phyloP scores from a whole-genome alignment of 352 stramenopile genomes.

The Plasmopara halstedii region DNA sequence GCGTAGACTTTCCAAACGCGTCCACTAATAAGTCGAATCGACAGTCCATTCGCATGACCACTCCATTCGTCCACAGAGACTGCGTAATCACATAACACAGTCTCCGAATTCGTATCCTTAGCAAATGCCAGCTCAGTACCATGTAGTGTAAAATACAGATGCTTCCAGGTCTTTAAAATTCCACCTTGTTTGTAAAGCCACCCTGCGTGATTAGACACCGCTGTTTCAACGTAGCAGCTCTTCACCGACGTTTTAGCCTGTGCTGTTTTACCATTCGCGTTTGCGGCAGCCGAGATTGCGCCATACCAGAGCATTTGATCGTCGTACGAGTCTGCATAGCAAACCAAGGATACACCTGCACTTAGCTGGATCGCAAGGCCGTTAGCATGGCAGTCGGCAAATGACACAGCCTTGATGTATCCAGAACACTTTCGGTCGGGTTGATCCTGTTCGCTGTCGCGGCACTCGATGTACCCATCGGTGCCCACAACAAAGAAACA shows the following conservation, averaged over 20 bases:
- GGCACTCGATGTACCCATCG: slow-evolving; percentile 69
- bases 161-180: slow-evolving; percentile 79
- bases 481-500: slow-evolving; percentile 57
- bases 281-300: slow-evolving; percentile 52
- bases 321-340: slow-evolving; percentile 75
- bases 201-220: slow-evolving; percentile 62
- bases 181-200: slow-evolving; percentile 74
- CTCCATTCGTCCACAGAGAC: slow-evolving; percentile 59
- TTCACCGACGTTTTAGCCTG: slow-evolving; percentile 46
- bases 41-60: slow-evolving; percentile 56
- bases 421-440: slow-evolving; percentile 47
- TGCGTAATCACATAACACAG: slow-evolving; percentile 51
- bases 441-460: slow-evolving; percentile 31
- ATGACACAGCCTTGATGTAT: slow-evolving; percentile 61
- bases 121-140: slow-evolving; percentile 60
- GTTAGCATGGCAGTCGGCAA: slow-evolving; percentile 62
- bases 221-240: slow-evolving; percentile 66
- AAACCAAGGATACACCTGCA: slow-evolving; percentile 50
- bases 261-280: slow-evolving; percentile 36
- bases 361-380: slow-evolving; percentile 65
- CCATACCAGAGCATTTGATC: slow-evolving; percentile 81
- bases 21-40: slow-evolving; percentile 59
- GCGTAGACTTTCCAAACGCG: slow-evolving; percentile 61
- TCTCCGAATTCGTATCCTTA: slow-evolving; percentile 63
- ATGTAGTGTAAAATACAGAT: slow-evolving; percentile 75